These are phyloP conservation scores for Ganoderma multipileum DNA, from an alignment of 1,284 basidiomycete genomes.

Conservation along the genomic window DNA sequence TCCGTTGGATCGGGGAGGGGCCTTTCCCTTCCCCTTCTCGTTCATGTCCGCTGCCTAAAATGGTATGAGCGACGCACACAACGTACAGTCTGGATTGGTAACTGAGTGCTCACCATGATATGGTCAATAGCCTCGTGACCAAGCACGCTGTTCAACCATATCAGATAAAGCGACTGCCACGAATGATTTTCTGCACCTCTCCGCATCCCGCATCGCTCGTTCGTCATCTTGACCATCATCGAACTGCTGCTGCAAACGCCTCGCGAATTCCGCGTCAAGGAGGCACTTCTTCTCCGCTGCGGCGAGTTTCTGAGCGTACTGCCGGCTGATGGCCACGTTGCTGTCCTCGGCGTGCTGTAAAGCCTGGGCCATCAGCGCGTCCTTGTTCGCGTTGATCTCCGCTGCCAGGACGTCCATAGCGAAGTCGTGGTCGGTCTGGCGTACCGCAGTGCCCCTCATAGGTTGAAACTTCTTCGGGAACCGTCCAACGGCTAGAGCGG, in stretches of 20 bases:
- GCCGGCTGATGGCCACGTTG: slow-evolving; percentile 36
- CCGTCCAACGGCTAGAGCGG: slow-evolving; percentile 34
- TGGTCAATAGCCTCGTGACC: slow-evolving; percentile 38
- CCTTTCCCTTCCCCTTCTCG: slow-evolving; percentile 43
- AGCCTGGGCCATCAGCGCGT: slow-evolving; percentile 43
- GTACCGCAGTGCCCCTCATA: slow-evolving; percentile 5
- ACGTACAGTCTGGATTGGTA: background rate
- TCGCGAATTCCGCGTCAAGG: slow-evolving; percentile 48
- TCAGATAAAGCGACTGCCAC: background rate
- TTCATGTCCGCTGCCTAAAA: slow-evolving; percentile 41
- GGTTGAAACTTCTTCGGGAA: slow-evolving; percentile 30
- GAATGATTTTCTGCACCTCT: slow-evolving; percentile 35
- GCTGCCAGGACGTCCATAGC: slow-evolving; percentile 41
- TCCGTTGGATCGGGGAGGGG: slow-evolving; percentile 18
- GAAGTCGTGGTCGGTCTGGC: slow-evolving; percentile 37
- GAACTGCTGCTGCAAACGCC: slow-evolving; percentile 42
- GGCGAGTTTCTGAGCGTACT: slow-evolving; percentile 46
- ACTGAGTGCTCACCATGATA: slow-evolving; percentile 37
- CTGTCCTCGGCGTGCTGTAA: slow-evolving; percentile 41
- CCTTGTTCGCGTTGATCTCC: slow-evolving; percentile 41
- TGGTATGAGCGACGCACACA: background rate
- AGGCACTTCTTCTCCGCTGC: slow-evolving; percentile 47
- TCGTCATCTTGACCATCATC: slow-evolving; percentile 37
- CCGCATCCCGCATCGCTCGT: slow-evolving; percentile 39
- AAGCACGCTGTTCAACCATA: slow-evolving; percentile 32